These are phyloP conservation scores for Acer campestre DNA, from an alignment of 345 rosid genomes.

Conservation along the genomic window DNA sequence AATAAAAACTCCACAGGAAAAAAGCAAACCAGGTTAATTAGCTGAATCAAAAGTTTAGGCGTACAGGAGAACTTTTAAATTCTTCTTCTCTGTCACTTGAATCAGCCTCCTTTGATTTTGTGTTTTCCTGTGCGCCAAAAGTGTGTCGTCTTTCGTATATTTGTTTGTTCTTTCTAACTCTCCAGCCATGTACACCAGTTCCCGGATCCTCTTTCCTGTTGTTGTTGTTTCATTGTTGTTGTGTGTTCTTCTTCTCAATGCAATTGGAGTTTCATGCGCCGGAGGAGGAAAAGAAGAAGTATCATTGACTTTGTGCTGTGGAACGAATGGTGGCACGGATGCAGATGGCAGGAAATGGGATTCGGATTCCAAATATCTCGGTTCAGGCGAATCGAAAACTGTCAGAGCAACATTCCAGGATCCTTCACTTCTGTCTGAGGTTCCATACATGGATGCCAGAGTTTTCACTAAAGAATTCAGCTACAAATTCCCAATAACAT, in stretches of 20 bases:
- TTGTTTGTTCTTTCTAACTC: neutral
- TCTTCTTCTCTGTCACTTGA: neutral
- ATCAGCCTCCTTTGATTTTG: neutral
- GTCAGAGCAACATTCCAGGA: conserved; percentile 62
- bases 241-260: conserved; percentile 28
- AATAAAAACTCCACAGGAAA: neutral
- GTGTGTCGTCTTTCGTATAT: neutral
- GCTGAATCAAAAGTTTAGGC: conserved; percentile 1
- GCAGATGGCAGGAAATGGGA: conserved; percentile 65
- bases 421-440: conserved; percentile 57
- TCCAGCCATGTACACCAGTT: conserved; percentile 41
- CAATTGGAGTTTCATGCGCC: conserved; percentile 26
- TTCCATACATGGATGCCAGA: conserved; percentile 82
- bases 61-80: conserved; percentile 31
- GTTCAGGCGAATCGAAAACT: conserved; percentile 30
- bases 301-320: conserved; percentile 51
- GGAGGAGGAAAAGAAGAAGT: neutral
- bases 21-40: neutral
- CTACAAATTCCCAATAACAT: conserved; percentile 49
- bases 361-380: conserved; percentile 53
- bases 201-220: conserved; percentile 25
- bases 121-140: conserved; percentile 33
- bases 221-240: conserved; percentile 23
- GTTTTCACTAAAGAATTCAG: conserved; percentile 54
- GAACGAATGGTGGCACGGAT: conserved; percentile 54